Evolutionary conservation across 371 early-diverging fungal genomes (phyloP), one percentile per base, ranked within the genome.

Genomic region (Dinochytrium kinnereticum): DNA sequence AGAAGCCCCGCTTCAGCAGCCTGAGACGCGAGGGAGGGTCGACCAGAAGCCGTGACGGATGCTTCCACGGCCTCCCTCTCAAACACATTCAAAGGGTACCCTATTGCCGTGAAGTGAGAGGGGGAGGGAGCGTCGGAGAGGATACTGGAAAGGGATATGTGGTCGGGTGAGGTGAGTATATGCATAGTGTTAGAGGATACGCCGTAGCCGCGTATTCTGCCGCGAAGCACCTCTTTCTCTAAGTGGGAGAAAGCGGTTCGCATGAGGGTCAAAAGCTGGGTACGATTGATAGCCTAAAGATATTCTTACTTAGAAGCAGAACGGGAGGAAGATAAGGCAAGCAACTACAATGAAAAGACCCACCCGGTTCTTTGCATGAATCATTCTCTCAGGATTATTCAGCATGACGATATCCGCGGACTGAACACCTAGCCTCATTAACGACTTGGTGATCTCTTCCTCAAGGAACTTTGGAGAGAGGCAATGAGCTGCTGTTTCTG

Each of bases 361-460:
- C 61, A 87, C 88, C 68, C 76, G 76, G 28, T 83, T 82, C 15
- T 84, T 85, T 0, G 87, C 88, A 69, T 85, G 82, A 44, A 92
- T 33, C 89, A 94, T 85, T 19, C 94, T 82, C 75, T 94, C 94
- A 2, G 94, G 94, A 59, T 89, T 88, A 80, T 94, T 94, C 66
- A 94, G 77, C 90, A 94, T 88, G 68, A 90, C 91, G 24, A 90
- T 80, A 79, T 94, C 94, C 49, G 92, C 59, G 39, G 81, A 84
- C 30, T 89, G 78, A 15, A 91, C 80, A 24, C 85, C 75, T 50
- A 92, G 77, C 28, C 92, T 81, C 5, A 83, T 76, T n/a, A 94
- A 79, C 0, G 91, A 91, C 17, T 70, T 72, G 0, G 84, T 76
- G 40, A 94, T 85, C 68, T 91, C 88, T 3, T 78, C 55, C 67